phyloP scores from a whole-genome alignment of 108 stramenopile genomes.

The Cyclotella atomus region DNA sequence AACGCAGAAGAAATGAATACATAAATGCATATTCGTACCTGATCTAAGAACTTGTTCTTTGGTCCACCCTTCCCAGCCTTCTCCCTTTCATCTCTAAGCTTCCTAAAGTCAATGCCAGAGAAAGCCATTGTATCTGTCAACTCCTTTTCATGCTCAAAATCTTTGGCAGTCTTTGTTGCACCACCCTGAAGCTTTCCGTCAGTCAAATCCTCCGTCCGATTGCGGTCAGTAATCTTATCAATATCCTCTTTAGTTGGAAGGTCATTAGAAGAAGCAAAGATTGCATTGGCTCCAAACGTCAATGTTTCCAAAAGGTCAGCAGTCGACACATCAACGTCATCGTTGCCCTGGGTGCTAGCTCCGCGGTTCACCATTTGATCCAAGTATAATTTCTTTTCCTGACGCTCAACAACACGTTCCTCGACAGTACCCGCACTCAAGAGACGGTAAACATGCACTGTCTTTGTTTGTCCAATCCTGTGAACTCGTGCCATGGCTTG shows the following conservation, averaged over 20 bases:
- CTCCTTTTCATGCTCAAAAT: constrained; percentile 61
- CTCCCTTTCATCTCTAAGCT: constrained; percentile 57
- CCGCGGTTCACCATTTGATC: constrained; percentile 81
- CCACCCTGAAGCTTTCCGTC: constrained; percentile 55
- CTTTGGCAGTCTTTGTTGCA: constrained; percentile 27
- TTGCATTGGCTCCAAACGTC: constrained; percentile 67
- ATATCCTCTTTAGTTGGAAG: constrained; percentile 79
- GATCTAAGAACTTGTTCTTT: constrained; percentile 35
- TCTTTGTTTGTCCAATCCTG: constrained; percentile 93
- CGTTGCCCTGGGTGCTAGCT: constrained; percentile 35
- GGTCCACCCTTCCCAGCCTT: constrained; percentile 36
- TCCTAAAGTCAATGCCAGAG: constrained; percentile 61
- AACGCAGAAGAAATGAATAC: too few species aligned
- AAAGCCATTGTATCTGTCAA: constrained; percentile 51
- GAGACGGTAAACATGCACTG: constrained; percentile 88
- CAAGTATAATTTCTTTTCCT: constrained; percentile 84
- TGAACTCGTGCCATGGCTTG: constrained; percentile 96
- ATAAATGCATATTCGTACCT: too few species aligned
- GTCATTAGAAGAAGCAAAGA: constrained; percentile 58
- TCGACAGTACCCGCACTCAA: constrained; percentile 88
- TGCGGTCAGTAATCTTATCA: constrained; percentile 76
- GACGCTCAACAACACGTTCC: constrained; percentile 84
- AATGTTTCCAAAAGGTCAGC: constrained; percentile 64
- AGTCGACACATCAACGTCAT: constrained; percentile 70
- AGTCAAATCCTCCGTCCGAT: constrained; percentile 50